A percentile compares a stretch with the other conserved stretches of the same genome.
Conservation (phyloP, 306 rosid genomes). For the Ormosia semicastrata region DNA sequence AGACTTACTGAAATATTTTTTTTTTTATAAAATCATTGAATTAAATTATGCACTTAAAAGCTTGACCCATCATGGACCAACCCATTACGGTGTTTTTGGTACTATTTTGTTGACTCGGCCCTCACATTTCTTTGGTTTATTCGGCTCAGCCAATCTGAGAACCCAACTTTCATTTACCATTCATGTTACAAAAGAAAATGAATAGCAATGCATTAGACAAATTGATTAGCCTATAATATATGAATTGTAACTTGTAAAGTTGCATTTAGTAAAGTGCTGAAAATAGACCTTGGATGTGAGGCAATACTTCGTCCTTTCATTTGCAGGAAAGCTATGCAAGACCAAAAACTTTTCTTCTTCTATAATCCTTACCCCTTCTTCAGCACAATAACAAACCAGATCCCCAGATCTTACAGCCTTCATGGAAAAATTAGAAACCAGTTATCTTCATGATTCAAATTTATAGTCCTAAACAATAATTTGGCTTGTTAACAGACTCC, state of each 20-base stretch:
- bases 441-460: constrained; percentile 11
- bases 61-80: too few species aligned
- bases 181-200: neutral
- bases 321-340: constrained; percentile 95
- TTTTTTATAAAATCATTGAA: too few species aligned
- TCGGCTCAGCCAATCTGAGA: too few species aligned
- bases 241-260: neutral
- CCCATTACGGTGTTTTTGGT: too few species aligned
- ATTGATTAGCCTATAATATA: too few species aligned
- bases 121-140: too few species aligned
- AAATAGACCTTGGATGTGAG: constrained; percentile 84
- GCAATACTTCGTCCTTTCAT: constrained; percentile 95
- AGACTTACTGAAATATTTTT: too few species aligned
- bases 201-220: neutral
- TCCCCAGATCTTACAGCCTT: constrained; percentile 99
- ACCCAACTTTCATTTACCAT: neutral
- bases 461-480: neutral
- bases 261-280: neutral
- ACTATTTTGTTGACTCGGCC: too few species aligned
- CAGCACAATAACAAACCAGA: constrained; percentile 85
- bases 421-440: constrained; percentile 16
- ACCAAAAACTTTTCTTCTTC: constrained; percentile 97
- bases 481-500: neutral
- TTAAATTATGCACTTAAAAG: too few species aligned
- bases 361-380: constrained; percentile 88